Evolutionary conservation across 352 stramenopile genomes (phyloP).

Genomic region (Stramenopiles sp.): DNA sequence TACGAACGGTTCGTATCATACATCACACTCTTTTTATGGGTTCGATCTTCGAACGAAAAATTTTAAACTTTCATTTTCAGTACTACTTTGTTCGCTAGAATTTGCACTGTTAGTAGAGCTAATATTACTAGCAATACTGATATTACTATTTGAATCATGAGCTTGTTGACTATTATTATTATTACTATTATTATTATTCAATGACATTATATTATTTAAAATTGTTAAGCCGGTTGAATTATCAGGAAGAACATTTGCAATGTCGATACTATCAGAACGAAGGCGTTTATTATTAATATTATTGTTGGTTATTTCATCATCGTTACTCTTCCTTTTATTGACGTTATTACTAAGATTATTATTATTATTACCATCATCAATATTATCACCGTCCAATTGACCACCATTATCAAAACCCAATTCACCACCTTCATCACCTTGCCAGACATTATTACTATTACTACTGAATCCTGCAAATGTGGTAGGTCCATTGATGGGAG

Average conservation of each 20-base stretch:
- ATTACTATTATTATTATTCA: too few species aligned
- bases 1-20: too few species aligned
- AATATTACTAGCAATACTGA: not conserved
- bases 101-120: not conserved
- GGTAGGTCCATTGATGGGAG: not conserved
- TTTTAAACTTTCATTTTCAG: not conserved
- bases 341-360: too few species aligned
- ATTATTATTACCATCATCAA: too few species aligned
- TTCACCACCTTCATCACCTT: not conserved
- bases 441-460: not conserved
- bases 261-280: too few species aligned
- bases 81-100: not conserved
- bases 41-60: not conserved
- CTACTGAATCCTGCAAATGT: not conserved
- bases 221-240: too few species aligned
- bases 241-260: too few species aligned
- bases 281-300: too few species aligned
- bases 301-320: not conserved
- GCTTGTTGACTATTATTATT: too few species aligned
- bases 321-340: not conserved
- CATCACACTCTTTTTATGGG: not conserved
- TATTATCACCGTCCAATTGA: not conserved
- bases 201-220: too few species aligned
- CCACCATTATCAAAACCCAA: not conserved
- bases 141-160: too few species aligned